Percentiles rank a stretch among this genome's conserved stretches.
Conservation (phyloP, 257 asterid species). For the Eucommia ulmoides region DNA sequence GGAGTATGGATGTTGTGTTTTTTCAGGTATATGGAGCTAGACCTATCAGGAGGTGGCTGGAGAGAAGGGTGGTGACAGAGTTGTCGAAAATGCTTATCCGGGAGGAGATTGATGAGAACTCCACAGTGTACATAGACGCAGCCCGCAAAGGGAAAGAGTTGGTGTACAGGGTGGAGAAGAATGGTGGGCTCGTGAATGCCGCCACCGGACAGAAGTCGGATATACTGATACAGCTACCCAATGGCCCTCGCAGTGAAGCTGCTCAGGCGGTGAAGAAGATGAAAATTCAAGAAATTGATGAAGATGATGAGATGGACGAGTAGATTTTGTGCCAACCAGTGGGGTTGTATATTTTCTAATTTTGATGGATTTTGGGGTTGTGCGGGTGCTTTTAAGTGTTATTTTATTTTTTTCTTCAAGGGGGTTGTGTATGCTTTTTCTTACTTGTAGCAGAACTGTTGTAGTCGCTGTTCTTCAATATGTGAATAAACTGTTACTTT, state of each 20-base stretch:
- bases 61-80: conserved; percentile 75
- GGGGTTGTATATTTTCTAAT: too few relatives aligned
- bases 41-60: conserved; percentile 89
- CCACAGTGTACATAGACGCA: conserved; percentile 63
- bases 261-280: conserved; percentile 72
- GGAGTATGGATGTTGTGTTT: too few relatives aligned
- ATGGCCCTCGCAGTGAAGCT: conserved; percentile 29
- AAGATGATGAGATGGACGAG: conserved; percentile 61
- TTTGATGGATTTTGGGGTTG: too few relatives aligned
- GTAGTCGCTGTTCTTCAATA: too few relatives aligned
- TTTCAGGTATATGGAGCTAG: conserved; percentile 75
- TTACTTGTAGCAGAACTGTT: too few relatives aligned
- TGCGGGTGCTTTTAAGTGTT: too few relatives aligned
- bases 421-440: too few relatives aligned
- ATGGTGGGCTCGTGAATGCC: conserved; percentile 77
- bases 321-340: too few relatives aligned
- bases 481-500: too few relatives aligned
- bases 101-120: conserved; percentile 82
- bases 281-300: conserved; percentile 65
- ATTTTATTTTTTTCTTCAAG: too few relatives aligned
- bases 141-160: conserved; percentile 26
- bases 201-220: conserved; percentile 65
- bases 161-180: conserved; percentile 55
- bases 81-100: conserved; percentile 69
- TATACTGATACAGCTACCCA: conserved; percentile 55